Conservation (phyloP, 2,329 filamentous ascomycete species). For the Penicillium freii region DNA sequence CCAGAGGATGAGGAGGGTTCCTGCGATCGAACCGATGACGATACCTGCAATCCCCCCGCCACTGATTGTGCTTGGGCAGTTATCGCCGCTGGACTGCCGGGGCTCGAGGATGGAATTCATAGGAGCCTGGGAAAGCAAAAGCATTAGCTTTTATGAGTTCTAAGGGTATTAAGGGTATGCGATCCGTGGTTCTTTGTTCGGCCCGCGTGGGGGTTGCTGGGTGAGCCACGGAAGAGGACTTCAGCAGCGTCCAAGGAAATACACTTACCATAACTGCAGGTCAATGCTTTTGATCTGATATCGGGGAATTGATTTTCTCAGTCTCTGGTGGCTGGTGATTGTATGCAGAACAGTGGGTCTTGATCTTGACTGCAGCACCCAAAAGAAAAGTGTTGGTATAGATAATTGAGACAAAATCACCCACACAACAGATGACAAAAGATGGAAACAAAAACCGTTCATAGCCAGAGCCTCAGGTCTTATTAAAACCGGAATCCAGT, state of each 20-base stretch:
- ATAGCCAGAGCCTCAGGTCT: not conserved
- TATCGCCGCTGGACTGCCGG: constrained; percentile 22
- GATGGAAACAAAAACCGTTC: not conserved
- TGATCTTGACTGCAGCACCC: not conserved
- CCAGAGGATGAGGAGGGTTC: constrained; percentile 38
- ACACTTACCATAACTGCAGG: constrained; percentile 9
- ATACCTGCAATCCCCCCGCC: constrained; percentile 42
- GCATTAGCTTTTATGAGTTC: not conserved
- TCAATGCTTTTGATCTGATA: not conserved
- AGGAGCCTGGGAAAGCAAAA: constrained; percentile 18
- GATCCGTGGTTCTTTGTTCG: constrained; percentile 13
- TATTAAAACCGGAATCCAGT: not conserved
- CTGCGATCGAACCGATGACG: constrained; percentile 41
- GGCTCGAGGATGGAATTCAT: constrained; percentile 16
- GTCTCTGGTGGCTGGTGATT: constrained; percentile 1
- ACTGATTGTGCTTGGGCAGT: constrained; percentile 33
- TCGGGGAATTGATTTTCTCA: not conserved
- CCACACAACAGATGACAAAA: not conserved
- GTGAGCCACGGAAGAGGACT: constrained; percentile 2
- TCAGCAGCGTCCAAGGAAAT: not conserved
- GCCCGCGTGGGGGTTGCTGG: not conserved
- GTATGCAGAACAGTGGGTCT: constrained; percentile 8
- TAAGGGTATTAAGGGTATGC: not conserved
- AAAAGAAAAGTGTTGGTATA: not conserved
- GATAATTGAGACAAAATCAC: not conserved